Conservation (phyloP, 345 rosid species). For the Eucalyptus leucophloia region DNA sequence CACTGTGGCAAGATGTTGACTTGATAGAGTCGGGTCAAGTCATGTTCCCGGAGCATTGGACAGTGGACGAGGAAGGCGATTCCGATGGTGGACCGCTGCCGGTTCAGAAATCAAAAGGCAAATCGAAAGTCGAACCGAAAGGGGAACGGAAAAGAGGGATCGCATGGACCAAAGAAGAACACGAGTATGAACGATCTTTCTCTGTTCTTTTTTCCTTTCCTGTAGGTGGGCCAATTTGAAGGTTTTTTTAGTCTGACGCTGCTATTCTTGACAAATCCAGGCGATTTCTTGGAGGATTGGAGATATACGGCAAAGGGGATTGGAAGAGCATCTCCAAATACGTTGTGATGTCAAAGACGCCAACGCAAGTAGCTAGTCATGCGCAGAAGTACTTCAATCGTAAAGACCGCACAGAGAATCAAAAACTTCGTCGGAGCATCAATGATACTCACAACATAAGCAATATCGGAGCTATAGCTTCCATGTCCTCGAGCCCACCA, state of each 20-base stretch:
- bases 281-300: not conserved
- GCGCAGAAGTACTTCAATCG: constrained; percentile 4
- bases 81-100: not conserved
- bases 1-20: not conserved
- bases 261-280: not conserved
- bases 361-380: constrained; percentile 5
- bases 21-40: not conserved
- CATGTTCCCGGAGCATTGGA: not conserved
- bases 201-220: not conserved
- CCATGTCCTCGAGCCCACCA: not conserved
- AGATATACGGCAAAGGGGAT: not conserved
- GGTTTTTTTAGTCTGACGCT: not conserved
- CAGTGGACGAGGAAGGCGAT: not conserved
- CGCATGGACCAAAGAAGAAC: not conserved
- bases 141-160: not conserved
- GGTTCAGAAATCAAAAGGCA: not conserved
- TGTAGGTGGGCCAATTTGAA: not conserved
- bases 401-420: not conserved
- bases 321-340: constrained; percentile 1
- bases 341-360: not conserved
- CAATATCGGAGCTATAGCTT: not conserved
- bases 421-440: not conserved
- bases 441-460: not conserved
- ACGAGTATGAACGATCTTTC: not conserved
- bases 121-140: not conserved